phyloP scores from a whole-genome alignment of 2,329 filamentous ascomycete genomes.

The Metarhizium robertsii region DNA sequence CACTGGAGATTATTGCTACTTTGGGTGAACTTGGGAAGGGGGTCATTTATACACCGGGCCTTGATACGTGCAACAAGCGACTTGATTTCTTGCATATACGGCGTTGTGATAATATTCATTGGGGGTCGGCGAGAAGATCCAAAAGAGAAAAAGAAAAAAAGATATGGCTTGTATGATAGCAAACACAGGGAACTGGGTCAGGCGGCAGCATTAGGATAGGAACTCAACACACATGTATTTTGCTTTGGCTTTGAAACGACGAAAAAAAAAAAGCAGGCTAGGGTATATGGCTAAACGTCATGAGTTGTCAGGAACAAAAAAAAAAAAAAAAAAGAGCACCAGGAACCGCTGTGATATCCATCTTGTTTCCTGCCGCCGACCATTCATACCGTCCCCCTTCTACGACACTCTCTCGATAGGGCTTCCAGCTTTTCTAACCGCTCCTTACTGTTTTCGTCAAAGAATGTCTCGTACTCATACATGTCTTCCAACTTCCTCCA shows the following conservation, averaged over 20 bases:
- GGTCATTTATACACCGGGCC: not conserved
- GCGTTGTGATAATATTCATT: not conserved
- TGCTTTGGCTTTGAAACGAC: not conserved
- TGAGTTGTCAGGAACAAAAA: not conserved
- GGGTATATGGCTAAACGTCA: not conserved
- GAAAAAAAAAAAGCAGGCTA: not conserved
- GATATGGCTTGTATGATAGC: not conserved
- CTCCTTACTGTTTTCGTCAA: slow-evolving; percentile 11
- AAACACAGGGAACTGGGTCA: not conserved
- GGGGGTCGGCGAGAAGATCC: not conserved
- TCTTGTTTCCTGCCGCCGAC: not conserved
- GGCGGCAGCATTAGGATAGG: not conserved
- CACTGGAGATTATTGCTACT: too few species aligned
- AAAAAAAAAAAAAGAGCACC: not conserved
- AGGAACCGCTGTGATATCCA: not conserved
- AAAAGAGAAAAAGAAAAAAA: not conserved
- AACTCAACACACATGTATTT: not conserved
- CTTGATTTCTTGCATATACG: not conserved
- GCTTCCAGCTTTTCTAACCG: slow-evolving; percentile 7
- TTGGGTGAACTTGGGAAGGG: too few species aligned
- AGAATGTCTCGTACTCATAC: slow-evolving; percentile 19
- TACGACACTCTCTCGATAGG: slow-evolving; percentile 8
- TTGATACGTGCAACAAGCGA: not conserved
- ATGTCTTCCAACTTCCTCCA: slow-evolving; percentile 17
- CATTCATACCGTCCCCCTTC: slow-evolving; percentile 7